These are phyloP conservation scores for Phylloporus sp. DNA, from an alignment of 768 basidiomycete genomes.

Conservation along the genomic window DNA sequence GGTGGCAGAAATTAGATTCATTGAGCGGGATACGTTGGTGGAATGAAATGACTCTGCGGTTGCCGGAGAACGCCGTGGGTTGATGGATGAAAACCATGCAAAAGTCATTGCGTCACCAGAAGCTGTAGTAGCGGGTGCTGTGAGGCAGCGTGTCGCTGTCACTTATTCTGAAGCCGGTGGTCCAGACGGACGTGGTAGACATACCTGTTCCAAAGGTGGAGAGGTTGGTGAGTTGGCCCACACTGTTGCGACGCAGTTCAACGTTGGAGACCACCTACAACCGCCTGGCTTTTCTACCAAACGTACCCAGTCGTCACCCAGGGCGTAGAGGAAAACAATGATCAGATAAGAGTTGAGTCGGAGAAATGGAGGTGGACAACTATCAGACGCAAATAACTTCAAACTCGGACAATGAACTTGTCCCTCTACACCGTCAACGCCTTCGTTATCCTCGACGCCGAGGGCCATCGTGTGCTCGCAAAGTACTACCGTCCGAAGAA, in stretches of 20 bases:
- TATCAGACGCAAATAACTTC: too few species aligned
- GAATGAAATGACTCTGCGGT: slow-evolving; percentile 28
- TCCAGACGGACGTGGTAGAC: not conserved
- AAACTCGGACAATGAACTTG: slow-evolving; percentile 54
- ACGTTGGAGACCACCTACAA: not conserved
- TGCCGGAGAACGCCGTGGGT: slow-evolving; percentile 23
- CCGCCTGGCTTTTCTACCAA: not conserved
- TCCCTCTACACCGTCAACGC: slow-evolving; percentile 85
- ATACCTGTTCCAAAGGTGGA: not conserved
- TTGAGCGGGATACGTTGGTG: slow-evolving; percentile 19
- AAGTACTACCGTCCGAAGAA: slow-evolving; percentile 89
- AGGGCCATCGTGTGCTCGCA: slow-evolving; percentile 90
- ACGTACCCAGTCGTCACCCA: not conserved
- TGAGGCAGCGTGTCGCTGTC: slow-evolving; percentile 5
- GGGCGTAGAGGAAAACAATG: too few species aligned
- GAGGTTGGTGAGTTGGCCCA: too few species aligned
- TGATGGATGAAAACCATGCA: slow-evolving; percentile 23
- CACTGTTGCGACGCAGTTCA: not conserved
- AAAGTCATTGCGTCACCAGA: slow-evolving; percentile 5
- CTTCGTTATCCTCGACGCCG: slow-evolving; percentile 91
- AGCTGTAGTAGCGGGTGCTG: slow-evolving; percentile 5
- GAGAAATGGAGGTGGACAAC: not conserved
- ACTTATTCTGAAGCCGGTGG: not conserved
- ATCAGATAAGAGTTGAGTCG: not conserved
- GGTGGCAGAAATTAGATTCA: slow-evolving; percentile 31